Conservation (phyloP, 495 filamentous ascomycete genomes). For the Bryoglossum gracile region DNA sequence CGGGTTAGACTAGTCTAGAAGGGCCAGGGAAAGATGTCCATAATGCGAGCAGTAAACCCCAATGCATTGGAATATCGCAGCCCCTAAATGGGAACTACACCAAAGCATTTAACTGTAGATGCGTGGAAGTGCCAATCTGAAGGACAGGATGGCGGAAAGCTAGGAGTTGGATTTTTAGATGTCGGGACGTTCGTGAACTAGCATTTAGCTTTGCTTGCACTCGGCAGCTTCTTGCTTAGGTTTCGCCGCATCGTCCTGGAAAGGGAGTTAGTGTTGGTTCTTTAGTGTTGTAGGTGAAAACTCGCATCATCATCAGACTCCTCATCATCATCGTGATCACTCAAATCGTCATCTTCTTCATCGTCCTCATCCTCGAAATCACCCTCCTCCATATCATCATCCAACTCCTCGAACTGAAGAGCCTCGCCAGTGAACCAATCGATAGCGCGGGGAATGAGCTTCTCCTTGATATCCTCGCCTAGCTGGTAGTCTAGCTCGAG, state of each 20-base stretch:
- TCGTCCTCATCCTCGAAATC: slow-evolving; percentile 86
- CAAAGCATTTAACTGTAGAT: slow-evolving; percentile 1
- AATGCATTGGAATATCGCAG: slow-evolving; percentile 4
- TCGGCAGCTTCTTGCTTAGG: slow-evolving; percentile 98
- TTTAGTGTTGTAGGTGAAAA: neutral
- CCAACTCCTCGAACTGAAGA: slow-evolving; percentile 90
- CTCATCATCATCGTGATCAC: slow-evolving; percentile 76
- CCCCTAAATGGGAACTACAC: slow-evolving; percentile 7
- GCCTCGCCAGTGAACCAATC: slow-evolving; percentile 99
- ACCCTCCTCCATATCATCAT: slow-evolving; percentile 77
- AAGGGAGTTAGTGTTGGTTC: slow-evolving; percentile 7
- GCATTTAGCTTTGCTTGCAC: slow-evolving; percentile 94
- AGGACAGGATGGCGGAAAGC: too few relatives aligned
- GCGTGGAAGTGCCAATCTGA: neutral
- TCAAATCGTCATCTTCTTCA: slow-evolving; percentile 83
- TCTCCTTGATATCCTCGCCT: slow-evolving; percentile 99
- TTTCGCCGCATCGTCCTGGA: slow-evolving; percentile 87
- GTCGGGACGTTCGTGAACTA: neutral
- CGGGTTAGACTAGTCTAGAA: slow-evolving; percentile 25
- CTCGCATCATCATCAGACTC: slow-evolving; percentile 93
- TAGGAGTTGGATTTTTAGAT: neutral
- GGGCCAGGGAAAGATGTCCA: slow-evolving; percentile 2
- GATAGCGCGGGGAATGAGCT: slow-evolving; percentile 95
- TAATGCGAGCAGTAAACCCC: slow-evolving; percentile 12
- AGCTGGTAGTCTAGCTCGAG: slow-evolving; percentile 98